Percentiles rank a stretch among this genome's conserved stretches.
These are phyloP conservation scores for Saprolegnia parasitica DNA, from an alignment of 352 stramenopile species.

Conservation along the genomic window DNA sequence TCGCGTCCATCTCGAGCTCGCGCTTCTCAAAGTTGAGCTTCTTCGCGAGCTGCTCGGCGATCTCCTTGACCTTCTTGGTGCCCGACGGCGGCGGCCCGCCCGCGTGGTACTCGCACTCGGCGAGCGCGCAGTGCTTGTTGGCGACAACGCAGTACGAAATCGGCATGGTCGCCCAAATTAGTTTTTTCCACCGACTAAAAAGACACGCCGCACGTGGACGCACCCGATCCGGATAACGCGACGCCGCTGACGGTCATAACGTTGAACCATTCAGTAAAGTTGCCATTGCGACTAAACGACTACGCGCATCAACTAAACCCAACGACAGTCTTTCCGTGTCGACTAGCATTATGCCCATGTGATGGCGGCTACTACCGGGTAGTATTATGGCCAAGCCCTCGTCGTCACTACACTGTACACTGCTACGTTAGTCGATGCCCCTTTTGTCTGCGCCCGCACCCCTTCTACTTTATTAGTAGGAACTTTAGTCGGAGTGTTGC, in stretches of 20 bases:
- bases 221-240: not conserved
- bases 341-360: too few species aligned
- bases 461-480: too few species aligned
- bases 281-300: too few species aligned
- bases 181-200: not conserved
- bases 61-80: constrained; percentile 84
- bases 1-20: constrained; percentile 66
- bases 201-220: too few species aligned
- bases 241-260: not conserved
- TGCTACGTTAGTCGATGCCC: too few species aligned
- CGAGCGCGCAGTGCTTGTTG: constrained; percentile 72
- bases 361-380: too few species aligned
- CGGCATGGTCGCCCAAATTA: constrained; percentile 42
- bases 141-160: constrained; percentile 87
- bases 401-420: too few species aligned
- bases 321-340: too few species aligned
- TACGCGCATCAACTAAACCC: too few species aligned
- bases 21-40: constrained; percentile 64
- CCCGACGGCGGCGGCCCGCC: constrained; percentile 23
- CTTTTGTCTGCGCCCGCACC: too few species aligned
- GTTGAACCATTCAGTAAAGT: constrained; percentile 17
- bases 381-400: too few species aligned
- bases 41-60: constrained; percentile 81
- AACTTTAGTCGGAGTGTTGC: too few species aligned
- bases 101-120: constrained; percentile 71